Base-by-base conservation (phyloP, 2,329 filamentous ascomycete genomes). In the Bipolaris zeicola region DNA sequence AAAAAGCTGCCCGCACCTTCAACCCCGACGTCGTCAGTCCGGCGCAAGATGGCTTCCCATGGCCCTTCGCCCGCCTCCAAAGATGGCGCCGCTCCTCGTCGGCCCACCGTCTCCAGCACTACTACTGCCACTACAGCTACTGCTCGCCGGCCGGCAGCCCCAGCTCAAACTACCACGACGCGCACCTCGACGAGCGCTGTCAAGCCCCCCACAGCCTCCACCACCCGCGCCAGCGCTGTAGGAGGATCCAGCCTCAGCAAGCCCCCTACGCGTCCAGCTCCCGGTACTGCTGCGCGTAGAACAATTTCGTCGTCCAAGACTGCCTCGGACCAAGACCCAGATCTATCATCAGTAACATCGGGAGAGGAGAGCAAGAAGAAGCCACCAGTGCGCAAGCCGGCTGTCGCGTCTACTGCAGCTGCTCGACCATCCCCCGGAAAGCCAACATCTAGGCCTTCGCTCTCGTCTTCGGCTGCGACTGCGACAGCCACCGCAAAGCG, bases 311-410 rank as follows among this genome's bases (percentile, higher is more conserved):
- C 64, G 2, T 61, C 69, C 36, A 69, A 64, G 36, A 49, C 66
- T 6, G 54, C 64, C 1, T 62, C 68, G 2, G 72, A 75, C 57
- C 68, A 64, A 2, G 73, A 75, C 58, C 70, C 70, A 50, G 72
- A 74, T 8, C 52, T 73, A 10, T 63, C 71, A 3, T 73, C 73
- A 14, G 56, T 76, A 31, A 73, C 72, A 5, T 75, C 73, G 3
- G 73, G 72, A 1, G 73, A 76, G 39, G 73, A 76, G 64, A 74
- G 42, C 42, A 45, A 70, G 61, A 74, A 65, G 66, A 72, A 68
- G 56, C 62, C 70, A 3, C 36, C 69, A 7, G 63, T 61, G 43
- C 71, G 71, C 46, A 59, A 70, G 49, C 69, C 68, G 31, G 60
- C 70, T 3, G 57, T 63, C 24, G 42, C 63, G 2, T 53, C 70